These are phyloP conservation scores for Pythium utonaiense DNA, from an alignment of 352 stramenopile species.

Conservation along the genomic window DNA sequence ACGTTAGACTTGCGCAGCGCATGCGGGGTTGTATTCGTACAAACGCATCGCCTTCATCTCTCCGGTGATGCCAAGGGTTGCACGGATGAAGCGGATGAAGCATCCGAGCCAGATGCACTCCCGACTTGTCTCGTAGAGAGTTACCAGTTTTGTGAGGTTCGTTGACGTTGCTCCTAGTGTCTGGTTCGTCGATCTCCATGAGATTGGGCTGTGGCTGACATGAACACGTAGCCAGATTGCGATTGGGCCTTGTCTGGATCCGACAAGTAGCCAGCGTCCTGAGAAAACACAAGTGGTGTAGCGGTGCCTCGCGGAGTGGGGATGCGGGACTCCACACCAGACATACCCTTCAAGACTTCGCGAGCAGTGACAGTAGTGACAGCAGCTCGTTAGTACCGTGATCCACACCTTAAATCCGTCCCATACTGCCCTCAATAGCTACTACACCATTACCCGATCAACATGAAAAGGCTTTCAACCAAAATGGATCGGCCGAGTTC, in stretches of 20 bases:
- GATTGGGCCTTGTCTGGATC: conserved; percentile 20
- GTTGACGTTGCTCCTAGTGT: conserved; percentile 19
- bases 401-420: too few relatives aligned
- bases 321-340: too few relatives aligned
- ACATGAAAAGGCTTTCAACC: too few relatives aligned
- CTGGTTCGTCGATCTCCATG: conserved; percentile 18
- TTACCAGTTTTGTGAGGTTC: conserved; percentile 18
- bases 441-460: too few relatives aligned
- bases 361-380: too few relatives aligned
- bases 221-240: conserved; percentile 22
- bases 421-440: too few relatives aligned
- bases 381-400: too few relatives aligned
- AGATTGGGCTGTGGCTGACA: conserved; percentile 17
- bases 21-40: conserved; percentile 15
- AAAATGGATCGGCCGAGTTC: too few relatives aligned
- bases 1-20: conserved; percentile 16
- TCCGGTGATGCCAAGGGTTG: neutral
- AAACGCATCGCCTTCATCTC: neutral
- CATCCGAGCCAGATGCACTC: conserved; percentile 17
- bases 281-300: too few relatives aligned
- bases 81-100: conserved; percentile 18
- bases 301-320: too few relatives aligned
- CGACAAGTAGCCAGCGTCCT: conserved; percentile 20
- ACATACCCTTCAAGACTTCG: too few relatives aligned
- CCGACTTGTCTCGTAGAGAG: conserved; percentile 18